phyloP scores from a whole-genome alignment of 768 basidiomycete species.

The Boletus huronensis region DNA sequence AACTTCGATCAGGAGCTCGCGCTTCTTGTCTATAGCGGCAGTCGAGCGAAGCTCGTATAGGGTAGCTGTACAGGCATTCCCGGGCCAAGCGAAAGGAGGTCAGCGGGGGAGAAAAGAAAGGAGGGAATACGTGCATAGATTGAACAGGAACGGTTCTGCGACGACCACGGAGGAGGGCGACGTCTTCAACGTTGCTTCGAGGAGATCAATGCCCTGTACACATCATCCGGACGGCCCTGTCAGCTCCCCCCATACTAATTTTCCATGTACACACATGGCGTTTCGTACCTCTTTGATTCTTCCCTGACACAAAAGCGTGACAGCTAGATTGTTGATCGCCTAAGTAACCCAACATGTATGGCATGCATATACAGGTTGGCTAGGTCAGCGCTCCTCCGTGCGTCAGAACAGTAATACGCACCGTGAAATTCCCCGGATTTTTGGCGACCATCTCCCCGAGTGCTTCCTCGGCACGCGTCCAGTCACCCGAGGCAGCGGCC shows the following conservation, averaged over 20 bases:
- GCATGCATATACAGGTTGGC: background rate
- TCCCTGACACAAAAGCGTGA: conserved; percentile 67
- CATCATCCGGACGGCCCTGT: background rate
- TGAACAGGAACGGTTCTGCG: conserved; percentile 83
- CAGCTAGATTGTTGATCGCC: conserved; percentile 78
- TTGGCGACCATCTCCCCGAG: conserved; percentile 44
- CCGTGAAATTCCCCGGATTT: conserved; percentile 61
- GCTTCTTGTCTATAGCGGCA: conserved; percentile 72
- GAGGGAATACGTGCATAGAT: conserved; percentile 56
- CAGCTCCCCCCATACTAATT: background rate
- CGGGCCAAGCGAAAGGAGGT: background rate
- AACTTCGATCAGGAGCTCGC: conserved; percentile 67
- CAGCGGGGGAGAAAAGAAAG: background rate
- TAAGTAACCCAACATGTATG: conserved; percentile 16
- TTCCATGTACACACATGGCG: background rate
- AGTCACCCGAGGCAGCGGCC: conserved; percentile 68
- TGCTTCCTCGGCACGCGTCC: conserved; percentile 48
- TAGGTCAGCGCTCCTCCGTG: background rate
- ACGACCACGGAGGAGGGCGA: conserved; percentile 71
- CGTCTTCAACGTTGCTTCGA: conserved; percentile 58
- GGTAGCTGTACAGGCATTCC: conserved; percentile 45
- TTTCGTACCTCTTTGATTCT: conserved; percentile 60
- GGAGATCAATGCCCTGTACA: conserved; percentile 61
- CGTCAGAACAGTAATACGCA: conserved; percentile 18
- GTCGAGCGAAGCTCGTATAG: conserved; percentile 78